phyloP scores from a whole-genome alignment of 768 basidiomycete species.

The Suillus sp. region DNA sequence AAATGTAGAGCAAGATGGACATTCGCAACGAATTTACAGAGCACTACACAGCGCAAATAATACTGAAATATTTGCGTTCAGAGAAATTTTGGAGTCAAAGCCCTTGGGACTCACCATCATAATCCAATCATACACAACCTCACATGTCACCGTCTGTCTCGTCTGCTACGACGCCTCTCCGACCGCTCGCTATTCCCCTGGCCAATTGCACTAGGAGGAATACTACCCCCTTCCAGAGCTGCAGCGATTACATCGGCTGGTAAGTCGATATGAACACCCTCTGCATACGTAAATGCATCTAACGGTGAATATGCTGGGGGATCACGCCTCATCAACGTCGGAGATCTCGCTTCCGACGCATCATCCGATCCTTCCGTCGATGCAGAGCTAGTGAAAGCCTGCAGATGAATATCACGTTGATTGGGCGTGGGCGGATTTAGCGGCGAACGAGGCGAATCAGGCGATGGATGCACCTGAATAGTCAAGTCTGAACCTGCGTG shows the following conservation, averaged over 20 bases:
- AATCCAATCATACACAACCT: constrained; percentile 11
- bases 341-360: constrained; percentile 31
- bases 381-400: constrained; percentile 51
- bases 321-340: constrained; percentile 54
- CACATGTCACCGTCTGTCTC: constrained; percentile 38
- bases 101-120: constrained; percentile 19
- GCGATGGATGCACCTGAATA: constrained; percentile 74
- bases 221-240: constrained; percentile 73
- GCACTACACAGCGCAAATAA: constrained; percentile 11
- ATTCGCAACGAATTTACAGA: constrained; percentile 25
- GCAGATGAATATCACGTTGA: constrained; percentile 78
- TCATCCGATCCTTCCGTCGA: constrained; percentile 21
- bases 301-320: constrained; percentile 90
- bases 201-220: constrained; percentile 62
- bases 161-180: constrained; percentile 62
- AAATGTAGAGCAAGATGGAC: constrained; percentile 28
- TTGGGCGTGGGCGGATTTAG: constrained; percentile 88
- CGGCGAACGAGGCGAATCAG: constrained; percentile 76
- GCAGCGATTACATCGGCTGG: constrained; percentile 92
- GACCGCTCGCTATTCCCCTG: constrained; percentile 48
- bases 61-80: constrained; percentile 22
- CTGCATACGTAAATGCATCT: constrained; percentile 80
- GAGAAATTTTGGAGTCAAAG: neutral
- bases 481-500: constrained; percentile 66
- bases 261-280: constrained; percentile 91